A percentile compares a stretch with the other conserved stretches of the same genome.
These are phyloP conservation scores for Taphrina confusa DNA, from an alignment of 1,139 yeast genomes.

Conservation along the genomic window DNA sequence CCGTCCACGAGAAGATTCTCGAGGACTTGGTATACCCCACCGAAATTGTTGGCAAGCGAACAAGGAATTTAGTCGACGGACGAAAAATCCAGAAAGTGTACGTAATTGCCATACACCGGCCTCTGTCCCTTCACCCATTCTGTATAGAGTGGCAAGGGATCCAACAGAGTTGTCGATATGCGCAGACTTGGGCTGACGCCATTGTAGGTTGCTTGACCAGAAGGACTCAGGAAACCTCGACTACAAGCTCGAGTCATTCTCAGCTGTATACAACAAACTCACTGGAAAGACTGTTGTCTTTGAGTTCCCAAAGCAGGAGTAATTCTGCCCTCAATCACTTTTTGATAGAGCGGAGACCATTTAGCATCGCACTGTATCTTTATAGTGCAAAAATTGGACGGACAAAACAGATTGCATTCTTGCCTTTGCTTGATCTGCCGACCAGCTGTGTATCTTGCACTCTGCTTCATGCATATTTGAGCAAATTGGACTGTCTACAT, in stretches of 20 bases:
- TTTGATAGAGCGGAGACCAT: background rate
- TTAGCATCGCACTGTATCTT: background rate
- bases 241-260: constrained; percentile 99
- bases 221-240: constrained; percentile 97
- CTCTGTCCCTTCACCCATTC: constrained; percentile 32
- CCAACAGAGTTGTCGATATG: constrained; percentile 34
- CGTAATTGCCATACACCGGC: constrained; percentile 36
- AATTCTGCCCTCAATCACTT: background rate
- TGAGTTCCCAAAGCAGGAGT: constrained; percentile 31
- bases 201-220: constrained; percentile 73
- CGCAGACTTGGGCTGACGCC: constrained; percentile 19
- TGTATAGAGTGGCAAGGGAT: constrained; percentile 9
- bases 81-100: constrained; percentile 92
- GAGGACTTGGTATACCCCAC: constrained; percentile 99
- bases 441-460: no score
- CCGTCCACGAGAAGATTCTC: constrained; percentile 97
- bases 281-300: constrained; percentile 97
- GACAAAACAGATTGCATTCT: constrained; percentile 1
- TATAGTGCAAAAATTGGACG: constrained; percentile 3
- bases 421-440: no score
- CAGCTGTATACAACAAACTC: constrained; percentile 96
- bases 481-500: no score
- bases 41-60: constrained; percentile 98
- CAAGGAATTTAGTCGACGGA: constrained; percentile 99
- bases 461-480: no score